These are phyloP conservation scores for Mayamaea pseudoterrestris DNA, from an alignment of 108 stramenopile genomes.

Conservation along the genomic window DNA sequence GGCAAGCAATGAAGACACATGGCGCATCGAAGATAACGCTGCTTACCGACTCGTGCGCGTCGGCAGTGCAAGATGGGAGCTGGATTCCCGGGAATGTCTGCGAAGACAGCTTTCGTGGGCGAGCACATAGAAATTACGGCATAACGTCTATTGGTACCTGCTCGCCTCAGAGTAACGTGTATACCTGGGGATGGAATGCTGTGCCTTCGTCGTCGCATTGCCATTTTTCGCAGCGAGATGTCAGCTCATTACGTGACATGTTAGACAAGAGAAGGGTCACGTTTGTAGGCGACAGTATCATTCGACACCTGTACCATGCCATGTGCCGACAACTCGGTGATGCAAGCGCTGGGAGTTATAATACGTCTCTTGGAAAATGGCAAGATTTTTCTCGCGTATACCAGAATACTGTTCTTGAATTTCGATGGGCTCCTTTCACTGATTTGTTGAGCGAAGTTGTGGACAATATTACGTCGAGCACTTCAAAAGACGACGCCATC, in stretches of 20 bases:
- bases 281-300: slow-evolving; percentile 75
- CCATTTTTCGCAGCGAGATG: slow-evolving; percentile 53
- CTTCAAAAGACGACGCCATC: slow-evolving; percentile 24
- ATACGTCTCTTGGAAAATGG: slow-evolving; percentile 60
- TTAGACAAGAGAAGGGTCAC: slow-evolving; percentile 38
- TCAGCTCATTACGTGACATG: slow-evolving; percentile 29
- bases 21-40: slow-evolving; percentile 43
- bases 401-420: slow-evolving; percentile 38
- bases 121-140: slow-evolving; percentile 44
- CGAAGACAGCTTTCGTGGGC: slow-evolving; percentile 55
- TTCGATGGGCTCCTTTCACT: slow-evolving; percentile 68
- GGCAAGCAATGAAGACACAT: slow-evolving; percentile 43
- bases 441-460: slow-evolving; percentile 33
- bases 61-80: slow-evolving; percentile 45
- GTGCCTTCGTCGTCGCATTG: slow-evolving; percentile 37
- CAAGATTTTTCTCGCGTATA: slow-evolving; percentile 22
- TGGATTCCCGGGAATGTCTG: slow-evolving; percentile 76
- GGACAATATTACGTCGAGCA: slow-evolving; percentile 23
- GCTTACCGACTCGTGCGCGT: slow-evolving; percentile 44
- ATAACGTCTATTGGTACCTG: slow-evolving; percentile 50
- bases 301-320: slow-evolving; percentile 64
- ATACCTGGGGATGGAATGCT: slow-evolving; percentile 62
- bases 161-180: slow-evolving; percentile 19
- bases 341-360: slow-evolving; percentile 47
- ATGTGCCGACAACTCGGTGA: slow-evolving; percentile 53